Evolutionary conservation across 257 asterid species (phyloP).

Genomic region (Solanum commersonii): DNA sequence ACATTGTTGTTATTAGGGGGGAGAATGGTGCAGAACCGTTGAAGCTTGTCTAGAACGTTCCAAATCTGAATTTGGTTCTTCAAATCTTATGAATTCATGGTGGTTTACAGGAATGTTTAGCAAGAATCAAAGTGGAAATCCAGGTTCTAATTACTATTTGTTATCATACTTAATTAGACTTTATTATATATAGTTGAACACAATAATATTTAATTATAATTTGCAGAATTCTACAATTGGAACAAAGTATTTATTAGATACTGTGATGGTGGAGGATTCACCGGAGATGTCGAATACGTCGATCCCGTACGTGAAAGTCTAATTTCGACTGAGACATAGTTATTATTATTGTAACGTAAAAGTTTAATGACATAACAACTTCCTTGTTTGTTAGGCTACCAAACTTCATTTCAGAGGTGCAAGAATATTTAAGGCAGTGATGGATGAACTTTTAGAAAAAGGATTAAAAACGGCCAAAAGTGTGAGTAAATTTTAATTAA

Average conservation of each 20-base stretch:
- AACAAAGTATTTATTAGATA: neutral
- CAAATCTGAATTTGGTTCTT: neutral
- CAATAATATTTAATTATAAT: neutral
- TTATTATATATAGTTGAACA: neutral
- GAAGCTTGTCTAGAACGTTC: neutral
- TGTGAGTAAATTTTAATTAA: neutral
- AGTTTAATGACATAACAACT: neutral
- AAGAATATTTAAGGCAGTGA: neutral
- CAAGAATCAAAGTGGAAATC: neutral
- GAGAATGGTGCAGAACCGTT: neutral
- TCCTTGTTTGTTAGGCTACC: neutral
- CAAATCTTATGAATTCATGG: neutral
- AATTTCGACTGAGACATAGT: neutral
- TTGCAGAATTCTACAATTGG: neutral
- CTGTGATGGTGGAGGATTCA: neutral
- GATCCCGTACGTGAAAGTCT: neutral
- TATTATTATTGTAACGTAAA: neutral
- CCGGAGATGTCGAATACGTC: neutral
- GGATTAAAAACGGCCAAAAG: neutral
- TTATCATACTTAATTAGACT: neutral
- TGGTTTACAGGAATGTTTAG: neutral
- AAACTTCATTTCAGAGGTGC: conserved; percentile 1
- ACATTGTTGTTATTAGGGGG: neutral
- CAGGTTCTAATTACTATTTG: neutral
- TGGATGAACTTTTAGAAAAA: neutral